Percentiles rank a stretch among this genome's conserved stretches.
Evolutionary conservation across 2,329 filamentous ascomycete genomes (phyloP).

Genomic region (Penicillium paneum): DNA sequence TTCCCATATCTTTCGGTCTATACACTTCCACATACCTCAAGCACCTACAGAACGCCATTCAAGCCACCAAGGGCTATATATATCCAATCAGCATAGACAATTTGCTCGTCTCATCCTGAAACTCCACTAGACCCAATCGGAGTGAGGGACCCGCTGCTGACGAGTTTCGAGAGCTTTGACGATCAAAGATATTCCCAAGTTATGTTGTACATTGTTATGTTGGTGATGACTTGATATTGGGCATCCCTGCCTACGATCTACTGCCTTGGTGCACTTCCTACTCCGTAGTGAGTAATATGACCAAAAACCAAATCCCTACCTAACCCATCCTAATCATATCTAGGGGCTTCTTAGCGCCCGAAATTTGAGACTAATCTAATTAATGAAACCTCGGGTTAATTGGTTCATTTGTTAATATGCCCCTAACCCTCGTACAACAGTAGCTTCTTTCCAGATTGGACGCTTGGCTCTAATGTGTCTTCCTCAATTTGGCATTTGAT

Average conservation of each 20-base stretch:
- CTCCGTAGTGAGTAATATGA: not conserved
- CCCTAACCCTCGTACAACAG: not conserved
- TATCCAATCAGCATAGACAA: constrained; percentile 4
- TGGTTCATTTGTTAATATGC: not conserved
- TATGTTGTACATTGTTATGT: not conserved
- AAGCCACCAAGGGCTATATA: not conserved
- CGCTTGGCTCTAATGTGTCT: not conserved
- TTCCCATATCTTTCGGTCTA: not conserved
- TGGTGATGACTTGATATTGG: not conserved
- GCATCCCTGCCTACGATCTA: not conserved
- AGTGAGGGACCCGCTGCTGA: constrained; percentile 17
- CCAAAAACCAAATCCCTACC: no score
- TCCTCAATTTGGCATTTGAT: constrained; percentile 12
- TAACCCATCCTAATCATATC: not conserved
- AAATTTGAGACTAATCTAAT: not conserved
- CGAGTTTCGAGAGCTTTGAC: constrained; percentile 10
- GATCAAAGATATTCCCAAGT: not conserved
- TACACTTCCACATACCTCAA: not conserved
- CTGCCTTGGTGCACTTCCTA: not conserved
- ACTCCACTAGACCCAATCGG: constrained; percentile 16
- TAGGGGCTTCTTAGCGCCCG: constrained; percentile 5
- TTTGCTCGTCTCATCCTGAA: constrained; percentile 21
- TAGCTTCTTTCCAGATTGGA: not conserved
- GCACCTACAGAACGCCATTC: not conserved
- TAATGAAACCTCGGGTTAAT: not conserved